A percentile compares a stretch with the other conserved stretches of the same genome.
Evolutionary conservation across 495 filamentous ascomycete species (phyloP).

Genomic region (Podospora pseudoanserina): DNA sequence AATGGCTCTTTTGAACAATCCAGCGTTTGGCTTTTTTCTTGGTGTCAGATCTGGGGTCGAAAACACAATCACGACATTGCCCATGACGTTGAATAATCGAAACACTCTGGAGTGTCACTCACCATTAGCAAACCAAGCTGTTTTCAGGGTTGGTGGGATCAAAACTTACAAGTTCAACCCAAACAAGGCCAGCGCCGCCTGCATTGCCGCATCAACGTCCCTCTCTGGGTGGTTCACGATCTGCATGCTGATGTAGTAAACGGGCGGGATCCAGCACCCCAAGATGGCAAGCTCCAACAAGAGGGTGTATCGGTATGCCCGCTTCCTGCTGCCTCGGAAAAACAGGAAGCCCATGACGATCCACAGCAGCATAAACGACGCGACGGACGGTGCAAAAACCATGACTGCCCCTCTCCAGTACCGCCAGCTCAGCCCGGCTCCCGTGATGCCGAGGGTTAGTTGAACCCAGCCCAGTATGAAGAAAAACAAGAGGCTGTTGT

Average conservation of each 20-base stretch:
- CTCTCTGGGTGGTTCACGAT: slow-evolving; percentile 1
- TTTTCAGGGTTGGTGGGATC: background rate
- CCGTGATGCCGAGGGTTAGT: slow-evolving; percentile 25
- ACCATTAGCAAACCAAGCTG: background rate
- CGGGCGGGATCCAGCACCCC: slow-evolving; percentile 30
- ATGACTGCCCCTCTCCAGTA: slow-evolving; percentile 23
- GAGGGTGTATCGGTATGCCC: slow-evolving; percentile 24
- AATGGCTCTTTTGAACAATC: slow-evolving; percentile 14
- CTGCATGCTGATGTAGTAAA: slow-evolving; percentile 21
- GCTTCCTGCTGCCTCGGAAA: slow-evolving; percentile 16
- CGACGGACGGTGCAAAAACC: slow-evolving; percentile 30
- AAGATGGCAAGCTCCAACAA: slow-evolving; percentile 30
- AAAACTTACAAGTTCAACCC: slow-evolving; percentile 27
- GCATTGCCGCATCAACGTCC: slow-evolving; percentile 5
- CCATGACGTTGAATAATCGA: slow-evolving; percentile 27
- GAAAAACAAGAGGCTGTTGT: slow-evolving; percentile 22
- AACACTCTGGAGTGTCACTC: slow-evolving; percentile 18
- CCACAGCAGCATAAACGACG: slow-evolving; percentile 32
- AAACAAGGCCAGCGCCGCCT: slow-evolving; percentile 24
- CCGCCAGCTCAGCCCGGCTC: slow-evolving; percentile 23
- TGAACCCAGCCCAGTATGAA: slow-evolving; percentile 31
- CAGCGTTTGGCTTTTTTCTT: slow-evolving; percentile 8
- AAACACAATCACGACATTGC: slow-evolving; percentile 24
- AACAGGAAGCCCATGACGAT: slow-evolving; percentile 23
- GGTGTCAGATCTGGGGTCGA: slow-evolving; percentile 22